Evolutionary conservation across 352 stramenopile genomes (phyloP).

Genomic region (Aphanomyces euteiches): DNA sequence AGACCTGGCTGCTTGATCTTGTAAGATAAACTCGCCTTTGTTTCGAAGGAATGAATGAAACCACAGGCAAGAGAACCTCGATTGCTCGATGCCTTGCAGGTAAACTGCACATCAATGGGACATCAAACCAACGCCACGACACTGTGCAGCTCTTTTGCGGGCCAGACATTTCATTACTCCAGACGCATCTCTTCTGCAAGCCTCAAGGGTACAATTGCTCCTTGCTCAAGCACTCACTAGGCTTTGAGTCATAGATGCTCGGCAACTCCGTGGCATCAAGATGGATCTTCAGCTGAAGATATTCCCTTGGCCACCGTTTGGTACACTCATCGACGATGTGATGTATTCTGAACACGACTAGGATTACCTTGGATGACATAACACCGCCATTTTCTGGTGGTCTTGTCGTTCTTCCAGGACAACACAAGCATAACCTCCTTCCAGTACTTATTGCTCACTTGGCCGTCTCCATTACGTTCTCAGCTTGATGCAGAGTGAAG

Average conservation of each 20-base stretch:
- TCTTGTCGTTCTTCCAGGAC: constrained; percentile 20
- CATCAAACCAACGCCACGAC: neutral
- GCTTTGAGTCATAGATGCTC: neutral
- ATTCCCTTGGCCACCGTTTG: constrained; percentile 21
- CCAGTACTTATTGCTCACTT: neutral
- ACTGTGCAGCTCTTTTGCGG: constrained; percentile 20
- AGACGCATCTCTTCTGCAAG: constrained; percentile 29
- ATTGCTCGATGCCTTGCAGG: constrained; percentile 28
- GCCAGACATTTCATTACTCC: constrained; percentile 19
- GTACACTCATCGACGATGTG: constrained; percentile 3
- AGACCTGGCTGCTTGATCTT: constrained; percentile 26
- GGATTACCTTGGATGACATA: constrained; percentile 25
- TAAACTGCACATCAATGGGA: neutral
- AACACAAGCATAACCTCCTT: constrained; percentile 14
- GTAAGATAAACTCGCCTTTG: neutral
- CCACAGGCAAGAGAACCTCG: neutral
- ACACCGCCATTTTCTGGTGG: neutral
- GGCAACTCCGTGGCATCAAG: constrained; percentile 27
- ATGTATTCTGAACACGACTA: neutral
- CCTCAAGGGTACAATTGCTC: constrained; percentile 11
- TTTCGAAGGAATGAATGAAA: neutral
- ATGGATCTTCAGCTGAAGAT: constrained; percentile 17
- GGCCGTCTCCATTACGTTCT: neutral
- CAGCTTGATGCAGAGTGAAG: constrained; percentile 4
- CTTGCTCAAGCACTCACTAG: neutral